Evolutionary conservation across 2,329 filamentous ascomycete species (phyloP).

Genomic region (Parastagonospora avenae): DNA sequence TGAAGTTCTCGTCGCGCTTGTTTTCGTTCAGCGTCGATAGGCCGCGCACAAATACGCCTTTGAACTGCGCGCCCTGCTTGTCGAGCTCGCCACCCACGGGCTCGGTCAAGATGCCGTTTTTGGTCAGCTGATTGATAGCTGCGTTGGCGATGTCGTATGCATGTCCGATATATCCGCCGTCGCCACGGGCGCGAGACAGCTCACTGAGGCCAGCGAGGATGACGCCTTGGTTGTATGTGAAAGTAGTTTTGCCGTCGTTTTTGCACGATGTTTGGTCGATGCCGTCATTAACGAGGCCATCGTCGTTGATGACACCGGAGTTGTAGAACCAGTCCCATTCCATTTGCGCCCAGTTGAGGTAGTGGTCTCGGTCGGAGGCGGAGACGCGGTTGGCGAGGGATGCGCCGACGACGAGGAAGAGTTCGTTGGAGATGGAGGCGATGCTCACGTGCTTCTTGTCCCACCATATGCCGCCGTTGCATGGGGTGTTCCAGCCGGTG

Average conservation of each 20-base stretch:
- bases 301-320: slow-evolving; percentile 56
- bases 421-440: slow-evolving; percentile 63
- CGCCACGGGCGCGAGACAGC: slow-evolving; percentile 53
- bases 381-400: slow-evolving; percentile 58
- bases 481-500: slow-evolving; percentile 55
- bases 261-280: slow-evolving; percentile 54
- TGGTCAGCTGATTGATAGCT: slow-evolving; percentile 29
- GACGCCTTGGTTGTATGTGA: slow-evolving; percentile 65
- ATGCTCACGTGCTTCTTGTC: slow-evolving; percentile 60
- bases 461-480: slow-evolving; percentile 61
- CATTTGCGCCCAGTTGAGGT: slow-evolving; percentile 56
- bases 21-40: slow-evolving; percentile 36
- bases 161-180: slow-evolving; percentile 26
- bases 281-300: slow-evolving; percentile 61
- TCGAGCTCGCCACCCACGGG: slow-evolving; percentile 27
- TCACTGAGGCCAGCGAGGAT: slow-evolving; percentile 62
- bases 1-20: slow-evolving; percentile 23
- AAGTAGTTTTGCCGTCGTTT: slow-evolving; percentile 59
- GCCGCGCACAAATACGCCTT: slow-evolving; percentile 45
- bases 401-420: slow-evolving; percentile 61
- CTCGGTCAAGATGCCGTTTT: slow-evolving; percentile 43
- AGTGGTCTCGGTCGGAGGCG: slow-evolving; percentile 44
- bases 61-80: slow-evolving; percentile 42
- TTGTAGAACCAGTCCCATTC: slow-evolving; percentile 61
- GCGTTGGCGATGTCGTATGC: slow-evolving; percentile 37